phyloP scores from a whole-genome alignment of 2,329 filamentous ascomycete species.

The Podosphaera xanthii region DNA sequence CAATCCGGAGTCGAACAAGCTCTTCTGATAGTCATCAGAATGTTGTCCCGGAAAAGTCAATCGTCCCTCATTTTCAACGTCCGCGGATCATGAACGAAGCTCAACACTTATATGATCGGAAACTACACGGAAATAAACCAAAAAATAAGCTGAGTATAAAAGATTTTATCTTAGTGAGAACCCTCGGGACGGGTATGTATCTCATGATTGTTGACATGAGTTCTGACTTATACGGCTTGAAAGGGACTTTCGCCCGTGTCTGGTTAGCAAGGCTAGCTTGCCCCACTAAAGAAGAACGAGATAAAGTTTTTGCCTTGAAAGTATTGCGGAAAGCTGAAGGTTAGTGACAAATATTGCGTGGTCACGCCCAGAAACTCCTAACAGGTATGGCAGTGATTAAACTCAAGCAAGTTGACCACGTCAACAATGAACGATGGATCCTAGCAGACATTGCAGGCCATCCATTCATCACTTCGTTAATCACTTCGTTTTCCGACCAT shows the following conservation, averaged over 20 bases:
- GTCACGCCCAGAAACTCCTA: too few species aligned
- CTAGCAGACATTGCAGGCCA: constrained; percentile 57
- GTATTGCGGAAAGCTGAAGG: constrained; percentile 46
- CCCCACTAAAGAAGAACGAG: constrained; percentile 27
- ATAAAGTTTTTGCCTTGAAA: constrained; percentile 60
- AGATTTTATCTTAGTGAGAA: constrained; percentile 54
- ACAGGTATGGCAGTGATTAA: constrained; percentile 35
- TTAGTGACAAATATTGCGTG: constrained; percentile 5
- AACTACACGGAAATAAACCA: constrained; percentile 12
- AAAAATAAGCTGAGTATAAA: constrained; percentile 19
- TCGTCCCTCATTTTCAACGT: constrained; percentile 11
- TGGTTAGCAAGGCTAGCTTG: constrained; percentile 49
- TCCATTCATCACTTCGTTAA: constrained; percentile 61
- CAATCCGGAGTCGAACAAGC: not conserved
- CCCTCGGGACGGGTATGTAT: constrained; percentile 46
- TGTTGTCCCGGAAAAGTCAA: constrained; percentile 12
- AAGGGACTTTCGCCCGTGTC: constrained; percentile 62
- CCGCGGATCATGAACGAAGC: constrained; percentile 10
- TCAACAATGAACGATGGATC: constrained; percentile 61
- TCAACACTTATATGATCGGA: constrained; percentile 10
- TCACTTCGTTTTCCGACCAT: constrained; percentile 57
- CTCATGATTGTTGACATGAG: not conserved
- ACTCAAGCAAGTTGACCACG: constrained; percentile 70
- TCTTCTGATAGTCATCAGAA: not conserved
- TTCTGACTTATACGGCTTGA: constrained; percentile 4